Base-by-base conservation (phyloP, 208 protist genomes). In the Balamuthia mandrillaris region DNA sequence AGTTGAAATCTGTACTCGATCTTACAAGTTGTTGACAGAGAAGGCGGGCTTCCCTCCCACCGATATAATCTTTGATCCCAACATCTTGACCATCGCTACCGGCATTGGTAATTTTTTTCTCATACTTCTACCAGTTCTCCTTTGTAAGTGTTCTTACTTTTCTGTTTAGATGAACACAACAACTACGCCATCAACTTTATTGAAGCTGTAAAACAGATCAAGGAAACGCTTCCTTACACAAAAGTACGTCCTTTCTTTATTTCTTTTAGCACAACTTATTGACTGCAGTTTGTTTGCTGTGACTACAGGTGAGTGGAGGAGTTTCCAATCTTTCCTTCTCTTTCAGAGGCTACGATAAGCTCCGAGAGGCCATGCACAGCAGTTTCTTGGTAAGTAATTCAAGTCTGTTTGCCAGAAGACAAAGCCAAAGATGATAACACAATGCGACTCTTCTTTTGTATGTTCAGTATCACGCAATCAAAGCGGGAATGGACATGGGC, bases 1-100 rank as follows among this genome's bases (percentile, higher is more conserved):
- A 86, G 85, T 94, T 39, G 88, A 94, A 54, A 98, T 98, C 86
- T 98, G 96, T 91, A 90, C 94, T 72, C 94, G 97, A 35, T 95
- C 95, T 0, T 98, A 98, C 90, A 87, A 96, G 41, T 87, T 98
- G 47, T 87, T 98, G 0, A 90, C 93, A 14, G 81, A 87, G 16
- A 61, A 94, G 81, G 88, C 94, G 18, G 89, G 92, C 61, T 97
- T 98, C 85, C 90, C 91, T 3, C 90, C 95, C 49, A 88, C 96
- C 81, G 96, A 98, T 90, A 97, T 98, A 63, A 96, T 98, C 63
- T 99, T 98, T 83, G 97, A 99, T 88, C 96, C 96, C n/a, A 98
- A 98, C 90, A 96, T 99, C 79, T 90, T 99, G 5, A 98, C 97
- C 18, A 97, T 99, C 86, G 95, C 91, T 70, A 98, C 97, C 1